Percentiles rank a stretch among this genome's conserved stretches.
phyloP scores from a whole-genome alignment of 139 green algal species.

The Zygnema circumcarinatum region DNA sequence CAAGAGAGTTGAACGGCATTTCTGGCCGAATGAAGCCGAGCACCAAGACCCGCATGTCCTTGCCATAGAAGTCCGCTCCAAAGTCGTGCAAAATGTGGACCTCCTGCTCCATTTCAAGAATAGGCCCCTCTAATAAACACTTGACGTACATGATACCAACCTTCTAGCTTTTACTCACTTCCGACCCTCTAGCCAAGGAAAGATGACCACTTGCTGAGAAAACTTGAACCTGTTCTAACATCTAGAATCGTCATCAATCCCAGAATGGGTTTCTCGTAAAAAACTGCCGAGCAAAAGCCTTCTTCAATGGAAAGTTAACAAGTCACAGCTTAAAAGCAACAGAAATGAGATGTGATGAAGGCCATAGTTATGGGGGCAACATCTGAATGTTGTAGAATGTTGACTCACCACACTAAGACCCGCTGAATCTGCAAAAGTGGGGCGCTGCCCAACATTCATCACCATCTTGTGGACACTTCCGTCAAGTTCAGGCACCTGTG shows the following conservation, averaged over 20 bases:
- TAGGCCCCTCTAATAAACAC: background rate
- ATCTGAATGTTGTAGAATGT: too few relatives aligned
- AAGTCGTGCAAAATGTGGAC: slow-evolving; percentile 86
- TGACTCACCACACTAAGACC: slow-evolving; percentile 51
- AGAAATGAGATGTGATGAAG: too few relatives aligned
- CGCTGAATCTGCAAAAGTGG: slow-evolving; percentile 79
- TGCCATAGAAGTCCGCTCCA: slow-evolving; percentile 65
- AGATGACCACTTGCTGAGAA: too few relatives aligned
- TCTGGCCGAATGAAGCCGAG: slow-evolving; percentile 85
- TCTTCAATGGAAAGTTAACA: too few relatives aligned
- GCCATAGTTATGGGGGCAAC: too few relatives aligned
- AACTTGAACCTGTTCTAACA: too few relatives aligned
- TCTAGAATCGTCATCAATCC: too few relatives aligned
- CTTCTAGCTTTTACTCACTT: too few relatives aligned
- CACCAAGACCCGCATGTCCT: slow-evolving; percentile 68
- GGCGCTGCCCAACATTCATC: slow-evolving; percentile 88
- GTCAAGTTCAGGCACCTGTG: slow-evolving; percentile 20
- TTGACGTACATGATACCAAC: background rate
- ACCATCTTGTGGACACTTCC: slow-evolving; percentile 81
- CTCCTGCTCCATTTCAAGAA: slow-evolving; percentile 69
- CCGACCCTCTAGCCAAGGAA: too few relatives aligned
- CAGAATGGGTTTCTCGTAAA: too few relatives aligned
- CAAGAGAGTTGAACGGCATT: slow-evolving; percentile 72
- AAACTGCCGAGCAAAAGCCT: too few relatives aligned
- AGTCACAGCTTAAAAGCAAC: too few relatives aligned